Evolutionary conservation across 768 basidiomycete genomes (phyloP), one percentile per base, ranked within the genome.

Genomic region (Termitomyces sp.): DNA sequence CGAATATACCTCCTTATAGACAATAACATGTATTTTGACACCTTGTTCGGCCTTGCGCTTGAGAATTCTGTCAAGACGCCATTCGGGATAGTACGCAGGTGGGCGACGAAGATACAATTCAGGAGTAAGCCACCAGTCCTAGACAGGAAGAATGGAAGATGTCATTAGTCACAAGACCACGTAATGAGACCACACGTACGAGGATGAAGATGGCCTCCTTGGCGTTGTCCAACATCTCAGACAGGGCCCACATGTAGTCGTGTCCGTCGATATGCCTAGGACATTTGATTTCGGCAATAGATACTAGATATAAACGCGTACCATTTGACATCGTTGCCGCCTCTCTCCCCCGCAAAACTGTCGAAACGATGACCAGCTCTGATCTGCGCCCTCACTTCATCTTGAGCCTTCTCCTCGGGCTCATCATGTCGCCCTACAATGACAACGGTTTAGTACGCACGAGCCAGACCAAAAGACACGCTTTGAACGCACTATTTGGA

Each of bases 61-160:
- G 49, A 98, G 77, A 12, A 98, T 67, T 34, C 84, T 74, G 68
- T 99, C 97, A 27, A 99, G 79, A 25, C 97, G 81, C 84, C 87
- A 99, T 70, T 97, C 86, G 6, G 87, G 86, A 67, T 91, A 79
- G 62, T 84, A 72, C 0, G 91, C 90, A 6, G 95, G 87, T 1
- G 96, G 97, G 11, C 97, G 89, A 52, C 96, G 87, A 37, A 98
- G 86, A 72, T 93, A 97, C 3, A 98, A 73, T 67, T 98, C 96
- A 1, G 96, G 96, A 0, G 91, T 90, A 59, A 98, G 81, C 94
- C 94, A 95, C 92, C 91, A 91, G 61, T 91, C 88, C 85, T 89
- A 59, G 37, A 41, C 50, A 47, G 19, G 14, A 34, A 11, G n/a
- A 43, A 42, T 46, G 17, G 48, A 27, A 23, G 40, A n/a, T 10